Evolutionary conservation across 495 filamentous ascomycete species (phyloP).

Genomic region (Penicillium salamii): DNA sequence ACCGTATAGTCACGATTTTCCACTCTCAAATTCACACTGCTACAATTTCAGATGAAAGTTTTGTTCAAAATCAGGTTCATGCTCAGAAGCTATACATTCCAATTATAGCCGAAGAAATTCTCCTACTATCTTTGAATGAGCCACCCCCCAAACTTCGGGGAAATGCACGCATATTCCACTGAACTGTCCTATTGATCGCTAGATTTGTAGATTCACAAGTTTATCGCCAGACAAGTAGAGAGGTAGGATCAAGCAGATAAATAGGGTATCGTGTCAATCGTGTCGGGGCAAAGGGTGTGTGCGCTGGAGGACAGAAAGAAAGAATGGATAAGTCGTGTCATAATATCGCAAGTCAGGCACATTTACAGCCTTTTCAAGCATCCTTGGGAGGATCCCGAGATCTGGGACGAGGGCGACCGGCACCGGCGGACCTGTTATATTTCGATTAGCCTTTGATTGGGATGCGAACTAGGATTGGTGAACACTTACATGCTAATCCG

Average conservation of each 20-base stretch:
- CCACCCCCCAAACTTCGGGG: not conserved
- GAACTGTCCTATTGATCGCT: conserved; percentile 16
- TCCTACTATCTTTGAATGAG: too few relatives aligned
- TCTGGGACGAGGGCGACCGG: conserved; percentile 32
- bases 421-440: conserved; percentile 36
- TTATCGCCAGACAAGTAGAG: conserved; percentile 13
- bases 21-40: too few relatives aligned
- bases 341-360: conserved; percentile 22
- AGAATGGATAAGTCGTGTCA: conserved; percentile 30
- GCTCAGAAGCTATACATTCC: too few relatives aligned
- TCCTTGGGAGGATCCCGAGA: conserved; percentile 30
- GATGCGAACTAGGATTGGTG: conserved; percentile 3
- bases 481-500: conserved; percentile 92
- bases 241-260: conserved; percentile 24
- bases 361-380: conserved; percentile 16
- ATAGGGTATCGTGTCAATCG: conserved; percentile 32
- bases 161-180: conserved; percentile 8
- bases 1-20: too few relatives aligned
- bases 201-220: conserved; percentile 14
- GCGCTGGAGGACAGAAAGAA: conserved; percentile 26
- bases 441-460: conserved; percentile 5
- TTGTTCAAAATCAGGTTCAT: too few relatives aligned
- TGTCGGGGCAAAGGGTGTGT: conserved; percentile 24
- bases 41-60: too few relatives aligned
- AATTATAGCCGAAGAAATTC: too few relatives aligned